Evolutionary conservation across 768 basidiomycete species (phyloP).

Genomic region (Calvatia gigantea): DNA sequence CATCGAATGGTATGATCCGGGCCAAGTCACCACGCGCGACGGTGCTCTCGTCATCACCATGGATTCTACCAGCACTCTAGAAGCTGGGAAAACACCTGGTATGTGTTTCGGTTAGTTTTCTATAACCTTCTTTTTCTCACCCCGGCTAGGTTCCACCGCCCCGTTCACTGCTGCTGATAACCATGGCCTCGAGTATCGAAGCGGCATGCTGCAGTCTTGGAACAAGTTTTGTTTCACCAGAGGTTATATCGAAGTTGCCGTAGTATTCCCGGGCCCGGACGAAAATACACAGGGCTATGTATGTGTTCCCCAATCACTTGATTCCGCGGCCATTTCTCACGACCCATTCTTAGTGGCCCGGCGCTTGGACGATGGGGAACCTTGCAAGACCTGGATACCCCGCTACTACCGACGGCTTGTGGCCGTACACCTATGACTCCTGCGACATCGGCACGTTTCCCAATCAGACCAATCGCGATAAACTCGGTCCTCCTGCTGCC

Average conservation of each 20-base stretch:
- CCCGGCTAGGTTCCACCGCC: slow-evolving; percentile 35
- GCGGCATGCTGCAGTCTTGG: slow-evolving; percentile 85
- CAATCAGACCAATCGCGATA: slow-evolving; percentile 60
- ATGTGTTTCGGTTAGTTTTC: slow-evolving; percentile 4
- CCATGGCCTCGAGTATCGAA: slow-evolving; percentile 61
- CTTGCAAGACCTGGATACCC: slow-evolving; percentile 78
- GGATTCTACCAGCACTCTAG: slow-evolving; percentile 38
- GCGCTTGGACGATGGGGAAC: slow-evolving; percentile 88
- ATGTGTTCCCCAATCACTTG: slow-evolving; percentile 22
- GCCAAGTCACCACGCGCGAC: slow-evolving; percentile 59
- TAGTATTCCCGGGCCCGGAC: slow-evolving; percentile 57
- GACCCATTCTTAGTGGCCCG: slow-evolving; percentile 62
- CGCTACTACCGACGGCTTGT: slow-evolving; percentile 75
- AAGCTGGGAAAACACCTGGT: slow-evolving; percentile 30
- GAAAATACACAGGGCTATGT: slow-evolving; percentile 48
- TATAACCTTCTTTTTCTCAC: background rate
- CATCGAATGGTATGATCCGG: slow-evolving; percentile 74
- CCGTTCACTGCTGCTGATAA: slow-evolving; percentile 43
- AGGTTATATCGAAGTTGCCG: slow-evolving; percentile 72
- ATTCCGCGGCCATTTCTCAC: background rate
- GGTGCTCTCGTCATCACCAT: slow-evolving; percentile 70
- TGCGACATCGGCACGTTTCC: slow-evolving; percentile 79
- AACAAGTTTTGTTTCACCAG: slow-evolving; percentile 87
- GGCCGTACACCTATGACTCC: slow-evolving; percentile 74
- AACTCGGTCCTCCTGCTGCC: slow-evolving; percentile 59